These are phyloP conservation scores for Dioszegia crocea DNA, from an alignment of 768 basidiomycete genomes.

Conservation along the genomic window DNA sequence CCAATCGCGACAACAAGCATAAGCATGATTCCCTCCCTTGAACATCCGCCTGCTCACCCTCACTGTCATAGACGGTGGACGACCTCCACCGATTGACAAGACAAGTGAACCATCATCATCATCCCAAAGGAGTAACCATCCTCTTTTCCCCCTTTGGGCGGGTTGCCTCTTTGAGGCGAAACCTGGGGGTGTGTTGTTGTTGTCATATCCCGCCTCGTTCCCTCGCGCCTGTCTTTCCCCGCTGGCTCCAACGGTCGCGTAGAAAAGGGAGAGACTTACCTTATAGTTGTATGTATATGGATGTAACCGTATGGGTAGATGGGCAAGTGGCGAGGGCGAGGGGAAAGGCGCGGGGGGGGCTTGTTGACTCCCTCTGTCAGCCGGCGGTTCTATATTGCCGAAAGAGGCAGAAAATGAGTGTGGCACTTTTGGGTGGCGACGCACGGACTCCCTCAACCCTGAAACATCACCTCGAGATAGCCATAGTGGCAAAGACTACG, in stretches of 20 bases:
- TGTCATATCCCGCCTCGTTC: neutral
- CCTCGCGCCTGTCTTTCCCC: neutral
- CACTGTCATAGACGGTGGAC: neutral
- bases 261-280: no score
- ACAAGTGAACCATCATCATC: neutral
- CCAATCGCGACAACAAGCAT: no score
- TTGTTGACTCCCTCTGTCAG: neutral
- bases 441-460: no score
- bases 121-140: neutral
- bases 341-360: no score
- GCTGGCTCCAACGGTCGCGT: no score
- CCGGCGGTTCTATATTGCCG: neutral
- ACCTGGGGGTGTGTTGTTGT: neutral
- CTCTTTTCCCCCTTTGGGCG: neutral
- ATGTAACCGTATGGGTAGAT: neutral
- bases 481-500: no score
- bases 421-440: no score
- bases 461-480: no score
- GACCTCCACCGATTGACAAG: neutral
- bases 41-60: neutral
- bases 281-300: neutral
- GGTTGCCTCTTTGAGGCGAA: constrained; percentile 1
- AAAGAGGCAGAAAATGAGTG: constrained; percentile 1
- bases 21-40: no score
- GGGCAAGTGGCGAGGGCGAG: neutral